These are phyloP conservation scores for Clonostachys byssicola DNA, from an alignment of 2,329 filamentous ascomycete species.

Conservation along the genomic window DNA sequence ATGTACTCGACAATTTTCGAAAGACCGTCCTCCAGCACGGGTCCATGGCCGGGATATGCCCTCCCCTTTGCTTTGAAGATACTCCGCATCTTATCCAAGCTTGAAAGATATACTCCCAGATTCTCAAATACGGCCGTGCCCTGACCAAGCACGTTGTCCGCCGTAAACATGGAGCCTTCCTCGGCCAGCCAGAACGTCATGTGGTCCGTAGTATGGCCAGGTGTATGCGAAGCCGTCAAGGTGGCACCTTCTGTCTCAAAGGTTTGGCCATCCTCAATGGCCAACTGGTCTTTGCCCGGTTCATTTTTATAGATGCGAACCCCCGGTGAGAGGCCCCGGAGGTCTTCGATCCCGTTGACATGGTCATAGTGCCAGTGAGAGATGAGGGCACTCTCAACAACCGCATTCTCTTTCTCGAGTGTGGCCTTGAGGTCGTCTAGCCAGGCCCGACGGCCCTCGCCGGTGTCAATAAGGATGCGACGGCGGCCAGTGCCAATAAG, in stretches of 20 bases:
- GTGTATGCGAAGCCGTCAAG: conserved; percentile 56
- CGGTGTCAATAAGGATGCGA: conserved; percentile 86
- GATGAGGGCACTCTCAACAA: conserved; percentile 66
- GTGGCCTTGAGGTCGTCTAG: conserved; percentile 58
- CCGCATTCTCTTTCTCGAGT: conserved; percentile 64
- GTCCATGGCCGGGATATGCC: conserved; percentile 86
- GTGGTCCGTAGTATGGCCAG: conserved; percentile 78
- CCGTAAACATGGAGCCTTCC: conserved; percentile 82
- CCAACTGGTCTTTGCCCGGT: conserved; percentile 42
- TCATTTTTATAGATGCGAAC: conserved; percentile 64
- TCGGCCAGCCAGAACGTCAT: conserved; percentile 74
- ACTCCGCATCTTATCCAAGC: conserved; percentile 63
- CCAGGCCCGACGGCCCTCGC: conserved; percentile 77
- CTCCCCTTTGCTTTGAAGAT: conserved; percentile 52
- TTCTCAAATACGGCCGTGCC: conserved; percentile 85
- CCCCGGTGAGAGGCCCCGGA: conserved; percentile 59
- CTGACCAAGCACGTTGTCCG: conserved; percentile 84
- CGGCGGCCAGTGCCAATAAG: conserved; percentile 71
- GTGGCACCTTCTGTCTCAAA: conserved; percentile 60
- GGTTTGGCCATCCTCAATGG: conserved; percentile 43
- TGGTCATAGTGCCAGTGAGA: conserved; percentile 96
- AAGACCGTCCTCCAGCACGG: conserved; percentile 68
- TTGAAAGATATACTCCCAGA: conserved; percentile 62
- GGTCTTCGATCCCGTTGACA: conserved; percentile 67
- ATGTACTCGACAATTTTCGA: conserved; percentile 80